Base-by-base conservation (phyloP, 352 stramenopile species). In the Phytophthora pseudosyringae region DNA sequence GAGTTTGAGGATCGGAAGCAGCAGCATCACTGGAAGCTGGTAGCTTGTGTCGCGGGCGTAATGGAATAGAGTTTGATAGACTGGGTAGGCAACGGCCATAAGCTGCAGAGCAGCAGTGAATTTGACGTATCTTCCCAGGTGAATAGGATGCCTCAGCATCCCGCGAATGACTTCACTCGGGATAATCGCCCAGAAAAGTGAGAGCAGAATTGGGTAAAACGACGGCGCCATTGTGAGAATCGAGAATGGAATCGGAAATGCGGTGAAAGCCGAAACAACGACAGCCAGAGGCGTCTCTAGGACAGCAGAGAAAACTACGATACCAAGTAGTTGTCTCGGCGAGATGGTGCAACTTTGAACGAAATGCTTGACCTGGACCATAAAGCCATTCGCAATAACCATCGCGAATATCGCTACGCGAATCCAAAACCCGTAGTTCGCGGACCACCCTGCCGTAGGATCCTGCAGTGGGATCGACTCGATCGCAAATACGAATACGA, bases 381-480 rank as follows among this genome's bases (percentile, higher is more conserved):
- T 58, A 59, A 9, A 64, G 38, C 33, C 64, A 8, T 62, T 47
- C 11, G 38, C 60, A 3, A 49, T 56, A 1, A 73, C 47, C 11
- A n/a, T n/a, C n/a, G n/a, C n/a, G n/a, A n/a, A n/a, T n/a, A 74
- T 9, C 5, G 53, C 58, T 11, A 58, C 47, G 4, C 73, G 73
- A 11, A 76, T 4, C 62, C 69, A 81, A 16, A 73, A 69, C 0
- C 46, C 63, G 33, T 60, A 81, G 35, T 75, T 73, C 6, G 32
- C 59, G 21, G 33, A 15, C 46, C 52, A 66, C 1, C 56, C 56
- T 33, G 49, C 47, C 10, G 25, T 43, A 12, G 73, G 73, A 3
- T 72, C 46, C 55, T 76, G 51, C 0, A 81, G 61, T 13, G 69
- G 69, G 0, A 81, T 47, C 2, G 64, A 25, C 32, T 78, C 70